Evolutionary conservation across 352 stramenopile species (phyloP).

Genomic region (Hyaloperonospora arabidopsidis): DNA sequence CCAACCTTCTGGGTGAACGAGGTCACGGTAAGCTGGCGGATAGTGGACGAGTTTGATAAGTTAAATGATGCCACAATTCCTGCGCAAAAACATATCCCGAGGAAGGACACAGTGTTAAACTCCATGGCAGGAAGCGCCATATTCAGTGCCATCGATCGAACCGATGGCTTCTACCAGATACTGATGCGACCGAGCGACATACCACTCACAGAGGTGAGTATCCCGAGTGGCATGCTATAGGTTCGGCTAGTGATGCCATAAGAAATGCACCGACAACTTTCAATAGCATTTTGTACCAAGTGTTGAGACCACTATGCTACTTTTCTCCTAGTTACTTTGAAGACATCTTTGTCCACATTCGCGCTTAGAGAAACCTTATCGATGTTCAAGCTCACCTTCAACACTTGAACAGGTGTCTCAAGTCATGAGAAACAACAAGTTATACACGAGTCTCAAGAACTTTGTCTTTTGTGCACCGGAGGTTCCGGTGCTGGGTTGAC

Average conservation of each 20-base stretch:
- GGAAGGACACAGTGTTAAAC: neutral
- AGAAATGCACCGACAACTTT: neutral
- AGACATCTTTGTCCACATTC: neutral
- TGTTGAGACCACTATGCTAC: neutral
- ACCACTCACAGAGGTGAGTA: neutral
- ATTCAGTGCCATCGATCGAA: neutral
- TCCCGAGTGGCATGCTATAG: too few relatives aligned
- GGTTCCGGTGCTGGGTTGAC: slow-evolving; percentile 15
- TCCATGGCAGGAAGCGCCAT: neutral
- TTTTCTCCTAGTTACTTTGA: neutral
- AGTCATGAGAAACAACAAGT: neutral
- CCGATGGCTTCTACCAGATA: neutral
- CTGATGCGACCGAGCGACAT: neutral
- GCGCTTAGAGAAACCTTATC: neutral
- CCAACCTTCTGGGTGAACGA: neutral
- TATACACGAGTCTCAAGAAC: neutral
- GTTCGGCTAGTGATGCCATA: neutral
- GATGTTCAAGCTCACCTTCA: slow-evolving; percentile 7
- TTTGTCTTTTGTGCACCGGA: neutral
- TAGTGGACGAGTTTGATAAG: neutral
- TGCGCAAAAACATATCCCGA: neutral
- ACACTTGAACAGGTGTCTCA: slow-evolving; percentile 16
- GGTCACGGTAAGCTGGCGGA: neutral
- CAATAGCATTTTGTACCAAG: neutral
- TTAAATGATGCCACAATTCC: neutral